These are phyloP conservation scores for Haplosporangium sp. DNA, from an alignment of 371 early-diverging fungal species.

Conservation along the genomic window DNA sequence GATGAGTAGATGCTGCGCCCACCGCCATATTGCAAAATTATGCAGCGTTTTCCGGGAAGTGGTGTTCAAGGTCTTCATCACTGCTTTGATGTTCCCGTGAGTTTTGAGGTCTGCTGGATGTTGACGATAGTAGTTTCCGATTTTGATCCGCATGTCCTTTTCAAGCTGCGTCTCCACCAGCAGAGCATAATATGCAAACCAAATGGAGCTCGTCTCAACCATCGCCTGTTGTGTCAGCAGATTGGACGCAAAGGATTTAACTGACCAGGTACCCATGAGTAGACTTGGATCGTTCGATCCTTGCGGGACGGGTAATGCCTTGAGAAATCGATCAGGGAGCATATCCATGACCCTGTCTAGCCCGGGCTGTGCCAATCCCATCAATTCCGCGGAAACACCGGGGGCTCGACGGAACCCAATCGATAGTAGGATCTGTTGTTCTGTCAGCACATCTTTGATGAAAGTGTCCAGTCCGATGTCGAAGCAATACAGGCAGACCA, in stretches of 20 bases:
- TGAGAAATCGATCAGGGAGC: constrained; percentile 53
- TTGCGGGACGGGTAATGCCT: constrained; percentile 59
- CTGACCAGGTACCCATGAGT: constrained; percentile 67
- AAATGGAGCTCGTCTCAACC: constrained; percentile 58
- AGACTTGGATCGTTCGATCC: constrained; percentile 58
- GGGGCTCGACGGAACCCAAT: constrained; percentile 34
- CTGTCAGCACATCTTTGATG: constrained; percentile 32
- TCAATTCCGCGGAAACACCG: constrained; percentile 40
- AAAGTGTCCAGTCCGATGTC: constrained; percentile 24
- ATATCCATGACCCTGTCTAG: constrained; percentile 39
- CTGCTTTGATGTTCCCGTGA: constrained; percentile 43
- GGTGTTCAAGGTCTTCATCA: constrained; percentile 50
- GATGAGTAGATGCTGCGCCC: constrained; percentile 65
- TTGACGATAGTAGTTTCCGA: constrained; percentile 54
- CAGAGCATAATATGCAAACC: constrained; percentile 72
- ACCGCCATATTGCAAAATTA: constrained; percentile 69
- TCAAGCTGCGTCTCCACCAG: constrained; percentile 66
- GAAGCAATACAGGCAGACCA: constrained; percentile 31
- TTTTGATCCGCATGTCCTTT: constrained; percentile 50
- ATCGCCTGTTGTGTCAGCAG: constrained; percentile 62
- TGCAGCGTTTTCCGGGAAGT: constrained; percentile 61
- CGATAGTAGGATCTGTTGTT: constrained; percentile 47
- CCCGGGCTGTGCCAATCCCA: constrained; percentile 48
- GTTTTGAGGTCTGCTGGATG: constrained; percentile 36
- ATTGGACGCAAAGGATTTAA: constrained; percentile 59